phyloP scores from a whole-genome alignment of 805 yeast genomes.

The Candida vaughaniae region DNA sequence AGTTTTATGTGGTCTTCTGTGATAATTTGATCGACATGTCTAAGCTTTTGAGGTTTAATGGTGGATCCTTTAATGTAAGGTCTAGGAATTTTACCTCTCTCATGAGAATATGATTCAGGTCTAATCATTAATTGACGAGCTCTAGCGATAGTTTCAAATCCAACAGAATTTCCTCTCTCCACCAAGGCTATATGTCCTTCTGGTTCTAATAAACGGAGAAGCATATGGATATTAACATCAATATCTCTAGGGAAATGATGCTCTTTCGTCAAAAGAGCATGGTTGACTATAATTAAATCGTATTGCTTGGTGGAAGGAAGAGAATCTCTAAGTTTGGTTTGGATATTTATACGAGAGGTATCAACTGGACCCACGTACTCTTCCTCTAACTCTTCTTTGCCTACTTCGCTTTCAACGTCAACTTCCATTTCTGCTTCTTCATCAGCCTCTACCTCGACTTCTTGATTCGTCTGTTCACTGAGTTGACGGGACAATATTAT shows the following conservation, averaged over 20 bases:
- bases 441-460: slow-evolving; percentile 4
- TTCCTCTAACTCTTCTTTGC: slow-evolving; percentile 1
- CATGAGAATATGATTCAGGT: slow-evolving; percentile 64
- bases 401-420: slow-evolving; percentile 5
- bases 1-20: slow-evolving; percentile 33
- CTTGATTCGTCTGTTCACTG: slow-evolving; percentile 31
- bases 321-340: slow-evolving; percentile 54
- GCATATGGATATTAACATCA: slow-evolving; percentile 61
- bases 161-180: slow-evolving; percentile 88
- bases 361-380: slow-evolving; percentile 48
- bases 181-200: slow-evolving; percentile 75
- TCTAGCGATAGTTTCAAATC: slow-evolving; percentile 84
- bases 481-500: slow-evolving; percentile 68
- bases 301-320: slow-evolving; percentile 56
- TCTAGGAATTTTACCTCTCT: slow-evolving; percentile 64
- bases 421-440: slow-evolving; percentile 15
- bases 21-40: slow-evolving; percentile 35
- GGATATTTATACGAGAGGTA: slow-evolving; percentile 52
- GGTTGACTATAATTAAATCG: slow-evolving; percentile 81
- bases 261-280: slow-evolving; percentile 64
- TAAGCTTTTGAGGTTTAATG: slow-evolving; percentile 37
- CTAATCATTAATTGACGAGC: slow-evolving; percentile 90
- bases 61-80: slow-evolving; percentile 59
- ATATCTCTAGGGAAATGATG: slow-evolving; percentile 69
- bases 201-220: slow-evolving; percentile 65